Percentiles rank a stretch among this genome's conserved stretches.
Conservation (phyloP, 2,329 filamentous ascomycete genomes). For the Biscogniauxia marginata region DNA sequence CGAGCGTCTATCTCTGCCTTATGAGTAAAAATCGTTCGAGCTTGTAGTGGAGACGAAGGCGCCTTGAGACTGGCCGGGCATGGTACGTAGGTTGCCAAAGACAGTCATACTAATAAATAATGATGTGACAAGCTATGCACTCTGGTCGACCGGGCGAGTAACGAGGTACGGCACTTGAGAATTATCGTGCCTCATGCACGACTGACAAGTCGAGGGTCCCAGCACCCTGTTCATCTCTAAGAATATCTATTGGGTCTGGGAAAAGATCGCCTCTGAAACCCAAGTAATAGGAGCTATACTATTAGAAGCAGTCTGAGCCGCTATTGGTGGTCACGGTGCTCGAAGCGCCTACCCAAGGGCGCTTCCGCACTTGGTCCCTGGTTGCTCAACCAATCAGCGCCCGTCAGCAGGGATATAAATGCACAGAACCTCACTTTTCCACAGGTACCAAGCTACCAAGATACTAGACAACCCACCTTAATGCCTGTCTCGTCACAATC, state of each 20-base stretch:
- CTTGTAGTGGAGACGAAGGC: neutral
- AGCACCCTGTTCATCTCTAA: constrained; percentile 2
- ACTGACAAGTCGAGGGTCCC: constrained; percentile 18
- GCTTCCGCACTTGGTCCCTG: constrained; percentile 15
- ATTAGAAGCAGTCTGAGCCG: constrained; percentile 16
- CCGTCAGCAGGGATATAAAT: neutral
- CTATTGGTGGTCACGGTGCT: constrained; percentile 22
- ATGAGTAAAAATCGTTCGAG: constrained; percentile 12
- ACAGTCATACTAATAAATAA: constrained; percentile 8
- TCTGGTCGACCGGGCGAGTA: constrained; percentile 8
- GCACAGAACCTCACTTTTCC: neutral
- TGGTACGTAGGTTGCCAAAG: constrained; percentile 7
- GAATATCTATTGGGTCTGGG: constrained; percentile 20
- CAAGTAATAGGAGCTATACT: constrained; percentile 21
- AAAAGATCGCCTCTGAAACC: constrained; percentile 16
- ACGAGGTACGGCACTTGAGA: constrained; percentile 13
- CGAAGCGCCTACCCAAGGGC: constrained; percentile 27
- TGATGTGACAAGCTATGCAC: constrained; percentile 28
- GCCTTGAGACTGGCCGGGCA: neutral
- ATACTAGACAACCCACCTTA: neutral
- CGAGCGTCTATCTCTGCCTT: constrained; percentile 15
- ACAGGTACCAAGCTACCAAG: neutral
- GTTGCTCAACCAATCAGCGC: constrained; percentile 13
- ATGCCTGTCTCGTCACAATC: neutral
- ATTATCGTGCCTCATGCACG: constrained; percentile 20